phyloP scores from a whole-genome alignment of 345 rosid species.

The Gossypium ekmanianum region DNA sequence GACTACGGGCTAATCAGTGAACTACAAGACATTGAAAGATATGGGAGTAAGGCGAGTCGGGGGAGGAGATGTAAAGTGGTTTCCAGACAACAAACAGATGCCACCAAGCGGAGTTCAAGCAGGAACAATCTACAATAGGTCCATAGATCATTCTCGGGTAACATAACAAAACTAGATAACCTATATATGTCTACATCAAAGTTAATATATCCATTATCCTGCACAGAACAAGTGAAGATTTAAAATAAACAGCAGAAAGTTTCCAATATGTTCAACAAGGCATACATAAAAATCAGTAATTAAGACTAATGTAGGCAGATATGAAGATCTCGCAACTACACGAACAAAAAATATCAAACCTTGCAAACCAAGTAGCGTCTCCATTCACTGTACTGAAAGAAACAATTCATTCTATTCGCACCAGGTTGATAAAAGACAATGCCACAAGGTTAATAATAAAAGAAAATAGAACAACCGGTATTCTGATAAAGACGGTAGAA shows the following conservation, averaged over 20 bases:
- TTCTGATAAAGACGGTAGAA: background rate
- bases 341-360: background rate
- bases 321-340: background rate
- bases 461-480: background rate
- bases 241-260: background rate
- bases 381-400: background rate
- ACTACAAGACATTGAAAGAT: slow-evolving; percentile 33
- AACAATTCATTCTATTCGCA: background rate
- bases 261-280: background rate
- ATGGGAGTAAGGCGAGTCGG: slow-evolving; percentile 1
- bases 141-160: slow-evolving; percentile 44
- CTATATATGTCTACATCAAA: background rate
- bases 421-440: slow-evolving; percentile 5
- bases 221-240: slow-evolving; percentile 28
- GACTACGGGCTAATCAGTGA: slow-evolving; percentile 44
- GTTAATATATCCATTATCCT: slow-evolving; percentile 4
- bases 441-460: background rate
- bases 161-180: slow-evolving; percentile 5
- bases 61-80: slow-evolving; percentile 32
- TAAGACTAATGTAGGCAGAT: background rate
- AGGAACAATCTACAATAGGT: slow-evolving; percentile 62
- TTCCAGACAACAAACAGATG: slow-evolving; percentile 50
- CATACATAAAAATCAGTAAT: background rate
- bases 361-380: slow-evolving; percentile 6
- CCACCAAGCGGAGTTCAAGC: slow-evolving; percentile 86